These are phyloP conservation scores for Aspergillus sp. DNA, from an alignment of 2,329 filamentous ascomycete species.

Conservation along the genomic window DNA sequence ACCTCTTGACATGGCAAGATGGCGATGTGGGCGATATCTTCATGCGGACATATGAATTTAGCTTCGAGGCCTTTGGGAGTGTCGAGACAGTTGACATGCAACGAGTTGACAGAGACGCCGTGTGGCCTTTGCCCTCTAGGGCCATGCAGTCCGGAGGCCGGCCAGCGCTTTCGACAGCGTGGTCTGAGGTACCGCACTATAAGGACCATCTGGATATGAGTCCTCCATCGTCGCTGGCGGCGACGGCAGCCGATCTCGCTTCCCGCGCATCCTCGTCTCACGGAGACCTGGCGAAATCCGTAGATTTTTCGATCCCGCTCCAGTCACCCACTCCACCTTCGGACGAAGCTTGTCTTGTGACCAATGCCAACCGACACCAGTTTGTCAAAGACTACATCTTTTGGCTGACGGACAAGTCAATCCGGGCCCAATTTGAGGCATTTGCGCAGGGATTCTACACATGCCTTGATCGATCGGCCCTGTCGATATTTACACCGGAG, in stretches of 20 bases:
- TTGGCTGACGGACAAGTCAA: constrained; percentile 74
- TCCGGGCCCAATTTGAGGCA: constrained; percentile 71
- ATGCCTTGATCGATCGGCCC: constrained; percentile 65
- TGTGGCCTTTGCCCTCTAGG: constrained; percentile 25
- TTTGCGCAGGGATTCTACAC: constrained; percentile 77
- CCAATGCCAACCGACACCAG: constrained; percentile 68
- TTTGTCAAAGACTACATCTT: constrained; percentile 82
- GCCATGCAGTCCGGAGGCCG: constrained; percentile 3
- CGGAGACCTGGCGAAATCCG: constrained; percentile 16
- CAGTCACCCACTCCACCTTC: constrained; percentile 26
- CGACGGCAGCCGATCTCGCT: constrained; percentile 10
- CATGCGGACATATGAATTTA: constrained; percentile 81
- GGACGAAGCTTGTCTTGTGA: constrained; percentile 67
- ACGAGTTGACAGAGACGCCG: constrained; percentile 30
- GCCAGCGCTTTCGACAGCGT: constrained; percentile 10
- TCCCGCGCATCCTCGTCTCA: constrained; percentile 3
- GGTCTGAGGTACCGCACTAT: constrained; percentile 18
- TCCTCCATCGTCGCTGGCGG: constrained; percentile 17
- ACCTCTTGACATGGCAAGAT: constrained; percentile 72
- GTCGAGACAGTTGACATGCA: constrained; percentile 54
- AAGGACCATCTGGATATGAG: constrained; percentile 12
- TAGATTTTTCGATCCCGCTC: constrained; percentile 15
- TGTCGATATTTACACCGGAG: constrained; percentile 66
- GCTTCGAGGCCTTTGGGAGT: constrained; percentile 55
- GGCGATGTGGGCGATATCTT: constrained; percentile 79